Base-by-base conservation (phyloP, 352 stramenopile species). In the Pythium sukuiense region DNA sequence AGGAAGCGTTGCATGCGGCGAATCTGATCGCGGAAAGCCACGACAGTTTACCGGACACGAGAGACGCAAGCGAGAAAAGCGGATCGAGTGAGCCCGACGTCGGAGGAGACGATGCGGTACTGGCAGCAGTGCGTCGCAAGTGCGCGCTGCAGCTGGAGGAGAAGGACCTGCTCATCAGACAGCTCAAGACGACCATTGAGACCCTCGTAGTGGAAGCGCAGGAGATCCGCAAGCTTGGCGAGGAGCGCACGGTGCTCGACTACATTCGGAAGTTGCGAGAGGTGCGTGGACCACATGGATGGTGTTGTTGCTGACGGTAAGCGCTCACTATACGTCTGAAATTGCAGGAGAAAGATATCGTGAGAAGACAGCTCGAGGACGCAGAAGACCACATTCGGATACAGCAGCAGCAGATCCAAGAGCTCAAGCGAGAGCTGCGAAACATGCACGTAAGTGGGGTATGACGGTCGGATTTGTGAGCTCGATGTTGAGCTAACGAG, bases 181-280 rank as follows among this genome's bases (percentile, higher is more conserved):
- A 96, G 59, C 73, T 96, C 55, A 88, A 90, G 59, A 80, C 78
- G 41, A 92, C 84, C 5, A 94, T 96, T 26, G 87, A 96, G 63
- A 61, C 69, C 8, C 75, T 96, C 6, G 85, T 92, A 30, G 64
- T 86, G 18, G 85, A 96, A 50, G 71, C 76, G 9, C 81, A 94
- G 46, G 85, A 96, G 67, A 86, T 83, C 52, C 70, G 83, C 32
- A 89, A 92, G 70, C 77, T 94, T 8, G 85, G 87, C 18, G 85
- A 94, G 71, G 82, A 96, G 55, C 74, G 77, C 32, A 80, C 86
- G 1, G 87, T 96, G 67, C 71, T 96, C 5, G 83, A 94, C 30
- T 96, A 93, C 69, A 81, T 96, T 16, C 87, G 87, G 18, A 93
- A 92, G 50, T 65, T 96, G 50, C 81, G 87, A 14, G 77, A 93